Base-by-base conservation (phyloP, 805 yeast species). In the Cyberlindnera galapagoensis region DNA sequence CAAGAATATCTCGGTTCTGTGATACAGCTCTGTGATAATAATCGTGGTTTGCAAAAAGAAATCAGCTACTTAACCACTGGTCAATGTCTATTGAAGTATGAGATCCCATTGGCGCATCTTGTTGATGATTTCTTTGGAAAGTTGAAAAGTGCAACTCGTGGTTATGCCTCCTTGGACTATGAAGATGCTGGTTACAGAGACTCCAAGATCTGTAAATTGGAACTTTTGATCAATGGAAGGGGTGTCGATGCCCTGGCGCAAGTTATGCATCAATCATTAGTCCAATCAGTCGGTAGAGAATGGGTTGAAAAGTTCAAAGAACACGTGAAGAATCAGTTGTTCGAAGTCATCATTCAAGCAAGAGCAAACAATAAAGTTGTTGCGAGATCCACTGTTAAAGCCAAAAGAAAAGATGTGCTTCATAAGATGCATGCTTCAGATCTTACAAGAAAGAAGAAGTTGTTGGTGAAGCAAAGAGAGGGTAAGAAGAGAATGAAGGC, bases 51-150 rank as follows among this genome's bases (percentile, higher is more conserved):
- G 20, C 97, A 90, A 51, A 67, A 71, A 30, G 95, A 85, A 27
- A 58, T 90, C 19, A 80, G 80, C 35, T 86, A 82, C 47, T 56
- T 86, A 26, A 71, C 76, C 16, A 76, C 85, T 2, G 90, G 87
- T 2, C 96, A 90, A 57, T 90, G 84, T 0, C 57, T 85, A 34
- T 56, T 88, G 45, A 80, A 77, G 47, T 92, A 87, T 56, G 74
- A 76, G 37, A 59, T 90, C 6, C 97, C 98, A 3, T 67, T 92
- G 31, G 81, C 94, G 0, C 94, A 86, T 50, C 62, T 90, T 21
- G 95, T 92, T 6, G 97, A 90, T 51, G 96, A 92, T 59, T 90
- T 90, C 55, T 88, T 92, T 57, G 97, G 97, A 2, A 85, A 83
- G 53, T 65, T 90, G 37, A 90, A 90, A 54, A 88, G 96, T 2